Evolutionary conservation across 176 grass and related monocot genomes (phyloP), one percentile per base, ranked within the genome.

Genomic region (Tillandsia fasciculata): DNA sequence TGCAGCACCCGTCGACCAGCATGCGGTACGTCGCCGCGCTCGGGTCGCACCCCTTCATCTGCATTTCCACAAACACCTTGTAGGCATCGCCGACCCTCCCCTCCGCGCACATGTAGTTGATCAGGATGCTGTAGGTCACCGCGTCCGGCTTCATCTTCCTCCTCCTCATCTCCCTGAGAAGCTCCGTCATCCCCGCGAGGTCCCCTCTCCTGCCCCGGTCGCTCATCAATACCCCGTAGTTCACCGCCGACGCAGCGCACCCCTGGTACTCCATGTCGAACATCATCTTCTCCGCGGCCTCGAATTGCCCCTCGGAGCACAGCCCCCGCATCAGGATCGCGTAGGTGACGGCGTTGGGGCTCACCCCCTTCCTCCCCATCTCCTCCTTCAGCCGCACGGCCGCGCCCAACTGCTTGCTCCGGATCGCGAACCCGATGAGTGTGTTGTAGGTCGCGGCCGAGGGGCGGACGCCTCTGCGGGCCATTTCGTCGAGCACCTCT

Each of bases 191-290:
- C 22, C 81, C 77, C 10, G 83, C 58, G 17, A 67, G 26, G 12
- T 84, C 84, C 1, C 86, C 86, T 23, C 49, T 63, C 58, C 53
- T 48, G 1, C 64, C 79, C n/a, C 87, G 75, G 17, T 85, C 84
- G 53, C 22, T 81, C 73, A 97, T 90, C 79, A 97, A 70, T 29
- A 92, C 89, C 61, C 86, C 84, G 12, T 92, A 97, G 80, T 90
- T 97, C 12, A 76, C 74, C 12, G 74, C 79, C n/a, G 66, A 49
- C 50, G 86, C 54, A 73, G 83, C 79, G 84, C 94, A 92, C 13
- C 85, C 87, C n/a, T 84, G 84, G 84, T 89, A 97, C 80, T 92
- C 89, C 94, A 97, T 92, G 85, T 90, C 86, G 54, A 92, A 92
- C 93, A 97, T 83, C 49, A 90, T 68, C 77, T 92, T 97, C 89